These are phyloP conservation scores for Nitzschia sp. DNA, from an alignment of 108 stramenopile species.

Conservation along the genomic window DNA sequence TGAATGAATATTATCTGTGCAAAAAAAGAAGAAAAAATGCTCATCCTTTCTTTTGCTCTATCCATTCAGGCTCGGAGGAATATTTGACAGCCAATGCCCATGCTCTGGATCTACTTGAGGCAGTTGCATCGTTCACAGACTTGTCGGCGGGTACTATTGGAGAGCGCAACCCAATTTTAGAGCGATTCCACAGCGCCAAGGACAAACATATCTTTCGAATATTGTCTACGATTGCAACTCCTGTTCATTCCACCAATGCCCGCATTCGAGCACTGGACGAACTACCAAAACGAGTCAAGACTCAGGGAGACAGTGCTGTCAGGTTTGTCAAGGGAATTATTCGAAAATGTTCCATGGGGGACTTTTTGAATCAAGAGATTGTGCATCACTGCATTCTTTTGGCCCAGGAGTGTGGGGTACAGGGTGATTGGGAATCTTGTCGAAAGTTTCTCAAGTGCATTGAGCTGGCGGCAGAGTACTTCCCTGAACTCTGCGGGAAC, in stretches of 20 bases:
- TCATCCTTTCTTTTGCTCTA: constrained; percentile 4
- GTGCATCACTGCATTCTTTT: constrained; percentile 71
- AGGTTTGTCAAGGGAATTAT: constrained; percentile 64
- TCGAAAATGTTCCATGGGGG: constrained; percentile 75
- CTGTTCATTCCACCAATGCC: constrained; percentile 61
- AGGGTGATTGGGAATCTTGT: constrained; percentile 54
- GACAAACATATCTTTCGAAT: constrained; percentile 87
- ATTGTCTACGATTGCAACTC: constrained; percentile 64
- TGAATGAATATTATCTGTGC: no score
- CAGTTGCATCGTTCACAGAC: constrained; percentile 44
- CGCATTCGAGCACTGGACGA: constrained; percentile 77
- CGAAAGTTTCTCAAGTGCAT: constrained; percentile 56
- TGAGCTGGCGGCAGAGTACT: constrained; percentile 48
- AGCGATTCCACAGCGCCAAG: constrained; percentile 65
- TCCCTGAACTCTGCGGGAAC: constrained; percentile 51
- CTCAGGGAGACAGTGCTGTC: constrained; percentile 50
- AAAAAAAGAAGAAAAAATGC: no score
- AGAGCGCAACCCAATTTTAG: constrained; percentile 52
- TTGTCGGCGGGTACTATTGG: constrained; percentile 10
- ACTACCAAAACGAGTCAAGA: constrained; percentile 74
- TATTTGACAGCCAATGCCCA: constrained; percentile 64
- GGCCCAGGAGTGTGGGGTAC: constrained; percentile 70
- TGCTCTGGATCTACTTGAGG: constrained; percentile 71
- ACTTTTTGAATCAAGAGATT: constrained; percentile 61
- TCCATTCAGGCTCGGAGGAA: constrained; percentile 49